Percentiles rank a stretch among this genome's conserved stretches.
Conservation (phyloP, 805 yeast genomes). For the Huiozyma naganishii region DNA sequence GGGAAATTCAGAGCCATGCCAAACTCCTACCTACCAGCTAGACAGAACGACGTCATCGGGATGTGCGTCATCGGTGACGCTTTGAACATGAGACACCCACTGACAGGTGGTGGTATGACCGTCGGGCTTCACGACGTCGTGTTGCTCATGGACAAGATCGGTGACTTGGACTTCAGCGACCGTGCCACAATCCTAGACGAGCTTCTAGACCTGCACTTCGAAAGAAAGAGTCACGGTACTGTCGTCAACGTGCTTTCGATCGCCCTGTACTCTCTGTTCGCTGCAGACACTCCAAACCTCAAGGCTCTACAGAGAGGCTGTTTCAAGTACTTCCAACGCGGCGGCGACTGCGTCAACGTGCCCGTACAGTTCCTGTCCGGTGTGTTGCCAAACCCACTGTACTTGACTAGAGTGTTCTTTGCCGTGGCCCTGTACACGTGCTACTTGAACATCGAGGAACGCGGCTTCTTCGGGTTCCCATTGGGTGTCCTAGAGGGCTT, state of each 20-base stretch:
- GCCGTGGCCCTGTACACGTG: constrained; percentile 82
- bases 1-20: constrained; percentile 78
- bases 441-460: constrained; percentile 49
- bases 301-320: constrained; percentile 76
- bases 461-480: constrained; percentile 61
- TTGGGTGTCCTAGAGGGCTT: constrained; percentile 60
- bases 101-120: constrained; percentile 99
- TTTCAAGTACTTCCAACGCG: constrained; percentile 71
- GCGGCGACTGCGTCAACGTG: constrained; percentile 66
- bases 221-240: constrained; percentile 67
- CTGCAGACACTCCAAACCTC: constrained; percentile 65
- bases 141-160: constrained; percentile 41
- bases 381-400: constrained; percentile 60
- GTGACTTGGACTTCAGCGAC: constrained; percentile 39
- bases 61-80: constrained; percentile 84
- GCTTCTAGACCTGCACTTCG: constrained; percentile 57
- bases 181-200: constrained; percentile 44
- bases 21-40: constrained; percentile 79
- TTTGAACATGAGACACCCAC: constrained; percentile 93
- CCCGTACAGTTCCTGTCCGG: constrained; percentile 85
- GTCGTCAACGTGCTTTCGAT: constrained; percentile 85
- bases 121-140: constrained; percentile 85
- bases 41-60: constrained; percentile 60
- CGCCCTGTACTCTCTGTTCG: constrained; percentile 82
- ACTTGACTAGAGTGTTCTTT: constrained; percentile 77